Base-by-base conservation (phyloP, 148 eudicot genomes). In the Linanthus parryae region DNA sequence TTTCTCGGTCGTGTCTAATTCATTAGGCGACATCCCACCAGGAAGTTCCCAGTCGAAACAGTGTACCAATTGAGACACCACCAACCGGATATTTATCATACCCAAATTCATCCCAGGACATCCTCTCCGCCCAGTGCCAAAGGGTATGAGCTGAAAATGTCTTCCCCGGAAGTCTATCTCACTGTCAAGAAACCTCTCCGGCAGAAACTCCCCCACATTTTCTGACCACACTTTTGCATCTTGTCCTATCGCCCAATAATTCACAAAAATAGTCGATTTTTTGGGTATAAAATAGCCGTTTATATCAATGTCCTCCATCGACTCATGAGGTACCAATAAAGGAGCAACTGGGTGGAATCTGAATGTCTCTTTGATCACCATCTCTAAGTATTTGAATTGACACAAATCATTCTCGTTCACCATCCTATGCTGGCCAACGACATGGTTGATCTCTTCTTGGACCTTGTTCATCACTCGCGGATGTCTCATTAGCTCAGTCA, bases 31-130 rank as follows among this genome's bases (percentile, higher is more conserved):
- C 58, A 53, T 45, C 0, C 48, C 69, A 34, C 54, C 28, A 3
- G 64, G 75, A 28, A 77, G 50, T 17, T 59, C 51, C 71, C 73
- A 78, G 60, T 70, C 57, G 41, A 78, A 78, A 42, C 69, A 69
- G 54, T 78, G 79, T 26, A 73, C 73, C 52, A 78, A 23, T 25
- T 73, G 76, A 0, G 83, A 66, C 39, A 74, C 51, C 44, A 67
- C 19, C 13, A 66, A 23, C 17, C 59, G 60, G 2, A 67, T 56
- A 19, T 44, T 59, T 4, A 41, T 34, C 3, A 78, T 44, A 0
- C 76, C 83, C 28, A 73, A 49, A 1, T 62, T 59, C 45, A 68
- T 42, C 18, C 78, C 78, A 0, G 73, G 78, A n/a, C 75, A 72
- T 1, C 59, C 56, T 44, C 82, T 40, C 36, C 70, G 39, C 2